phyloP scores from a whole-genome alignment of 1,139 yeast genomes.

The Kodamaea ohmeri region DNA sequence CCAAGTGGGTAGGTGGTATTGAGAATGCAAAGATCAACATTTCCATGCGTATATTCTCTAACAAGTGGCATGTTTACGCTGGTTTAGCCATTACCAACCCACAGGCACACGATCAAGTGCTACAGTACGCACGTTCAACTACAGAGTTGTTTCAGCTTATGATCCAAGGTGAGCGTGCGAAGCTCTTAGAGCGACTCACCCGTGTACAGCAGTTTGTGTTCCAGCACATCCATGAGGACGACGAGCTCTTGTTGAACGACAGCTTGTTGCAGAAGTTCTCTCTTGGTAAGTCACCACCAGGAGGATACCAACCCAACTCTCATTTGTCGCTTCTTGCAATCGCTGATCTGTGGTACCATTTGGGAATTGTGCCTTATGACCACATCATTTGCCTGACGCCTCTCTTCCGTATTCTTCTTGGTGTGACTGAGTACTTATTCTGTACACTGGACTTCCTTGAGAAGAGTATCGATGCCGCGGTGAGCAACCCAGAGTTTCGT shows the following conservation, averaged over 20 bases:
- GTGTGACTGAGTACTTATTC: slow-evolving; percentile 89
- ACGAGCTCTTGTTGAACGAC: slow-evolving; percentile 72
- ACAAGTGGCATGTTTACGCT: slow-evolving; percentile 98
- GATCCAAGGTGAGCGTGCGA: slow-evolving; percentile 65
- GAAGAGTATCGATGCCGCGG: slow-evolving; percentile 71
- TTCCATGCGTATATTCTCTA: slow-evolving; percentile 82
- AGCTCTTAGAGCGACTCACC: slow-evolving; percentile 54
- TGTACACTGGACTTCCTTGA: slow-evolving; percentile 81
- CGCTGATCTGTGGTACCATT: slow-evolving; percentile 88
- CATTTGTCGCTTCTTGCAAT: slow-evolving; percentile 85
- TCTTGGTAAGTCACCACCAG: slow-evolving; percentile 69
- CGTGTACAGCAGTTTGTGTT: slow-evolving; percentile 76
- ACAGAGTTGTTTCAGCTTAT: slow-evolving; percentile 81
- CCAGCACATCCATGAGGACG: slow-evolving; percentile 54
- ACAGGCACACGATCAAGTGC: slow-evolving; percentile 85
- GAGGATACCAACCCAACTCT: slow-evolving; percentile 72
- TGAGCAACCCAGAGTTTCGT: slow-evolving; percentile 65
- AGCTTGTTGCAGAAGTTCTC: slow-evolving; percentile 77
- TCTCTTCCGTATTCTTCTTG: slow-evolving; percentile 80
- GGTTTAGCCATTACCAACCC: slow-evolving; percentile 96
- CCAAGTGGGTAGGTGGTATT: slow-evolving; percentile 86
- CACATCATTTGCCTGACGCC: slow-evolving; percentile 98
- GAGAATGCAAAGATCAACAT: slow-evolving; percentile 96
- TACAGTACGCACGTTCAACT: slow-evolving; percentile 83
- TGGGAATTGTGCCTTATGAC: slow-evolving; percentile 88